Evolutionary conservation across 129 eudicot genomes (phyloP).

Genomic region (Chrysanthemum makinoi): DNA sequence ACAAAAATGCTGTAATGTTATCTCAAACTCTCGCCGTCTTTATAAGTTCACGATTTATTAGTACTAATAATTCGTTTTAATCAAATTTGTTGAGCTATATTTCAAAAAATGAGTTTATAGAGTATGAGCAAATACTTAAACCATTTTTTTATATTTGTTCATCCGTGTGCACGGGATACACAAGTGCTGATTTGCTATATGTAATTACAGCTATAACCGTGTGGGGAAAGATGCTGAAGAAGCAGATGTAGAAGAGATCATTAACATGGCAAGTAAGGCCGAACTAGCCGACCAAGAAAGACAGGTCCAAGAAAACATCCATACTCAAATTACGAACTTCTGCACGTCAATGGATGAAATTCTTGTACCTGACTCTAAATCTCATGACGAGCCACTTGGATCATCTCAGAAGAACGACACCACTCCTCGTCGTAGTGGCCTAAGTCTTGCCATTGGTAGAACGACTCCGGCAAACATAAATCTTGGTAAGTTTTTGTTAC

Average conservation of each 20-base stretch:
- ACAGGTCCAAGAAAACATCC: constrained; percentile 85
- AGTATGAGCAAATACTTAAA: no score
- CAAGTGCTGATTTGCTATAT: constrained; percentile 10
- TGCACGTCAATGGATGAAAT: constrained; percentile 69
- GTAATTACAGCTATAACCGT: constrained; percentile 66
- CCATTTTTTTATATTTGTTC: neutral
- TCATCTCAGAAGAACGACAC: constrained; percentile 31
- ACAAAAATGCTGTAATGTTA: no score
- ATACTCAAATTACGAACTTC: constrained; percentile 62
- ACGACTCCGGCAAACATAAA: constrained; percentile 21
- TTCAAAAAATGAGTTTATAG: neutral
- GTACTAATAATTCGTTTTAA: no score
- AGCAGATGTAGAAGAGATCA: constrained; percentile 82
- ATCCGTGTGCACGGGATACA: neutral
- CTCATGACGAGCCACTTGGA: constrained; percentile 17
- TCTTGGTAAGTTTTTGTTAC: constrained; percentile 45
- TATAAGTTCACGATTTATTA: no score
- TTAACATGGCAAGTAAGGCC: constrained; percentile 73
- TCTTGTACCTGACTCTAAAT: constrained; percentile 50
- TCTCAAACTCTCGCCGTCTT: no score
- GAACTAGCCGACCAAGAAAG: constrained; percentile 70
- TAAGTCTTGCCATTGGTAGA: constrained; percentile 77
- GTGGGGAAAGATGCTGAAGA: constrained; percentile 87
- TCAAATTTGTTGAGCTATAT: neutral
- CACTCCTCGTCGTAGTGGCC: constrained; percentile 70